phyloP scores from a whole-genome alignment of 495 filamentous ascomycete genomes.

The Neurospora sp. region DNA sequence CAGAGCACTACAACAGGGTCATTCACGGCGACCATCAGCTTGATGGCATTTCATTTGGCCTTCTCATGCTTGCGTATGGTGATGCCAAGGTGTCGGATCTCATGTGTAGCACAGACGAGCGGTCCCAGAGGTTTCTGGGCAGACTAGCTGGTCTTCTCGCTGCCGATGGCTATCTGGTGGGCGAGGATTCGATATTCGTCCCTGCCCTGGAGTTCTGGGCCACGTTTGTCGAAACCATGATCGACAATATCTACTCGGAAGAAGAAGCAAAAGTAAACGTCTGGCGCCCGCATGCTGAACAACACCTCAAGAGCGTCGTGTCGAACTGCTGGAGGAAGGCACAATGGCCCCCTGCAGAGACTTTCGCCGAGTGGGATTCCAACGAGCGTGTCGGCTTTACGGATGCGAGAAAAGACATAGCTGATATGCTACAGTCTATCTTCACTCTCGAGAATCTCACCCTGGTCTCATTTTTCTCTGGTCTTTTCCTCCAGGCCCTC shows the following conservation, averaged over 20 bases:
- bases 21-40: constrained; percentile 51
- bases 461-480: constrained; percentile 60
- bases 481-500: constrained; percentile 51
- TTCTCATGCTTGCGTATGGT: constrained; percentile 60
- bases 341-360: constrained; percentile 42
- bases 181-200: constrained; percentile 68
- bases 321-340: constrained; percentile 54
- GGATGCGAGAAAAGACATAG: constrained; percentile 70
- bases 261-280: constrained; percentile 5
- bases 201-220: constrained; percentile 81
- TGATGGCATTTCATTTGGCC: constrained; percentile 57
- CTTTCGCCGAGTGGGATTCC: constrained; percentile 56
- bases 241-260: constrained; percentile 29
- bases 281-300: constrained; percentile 27
- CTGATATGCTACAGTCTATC: constrained; percentile 67
- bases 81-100: constrained; percentile 48
- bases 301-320: constrained; percentile 44
- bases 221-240: constrained; percentile 49
- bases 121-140: constrained; percentile 37
- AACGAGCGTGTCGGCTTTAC: constrained; percentile 62
- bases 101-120: constrained; percentile 29
- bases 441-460: constrained; percentile 60
- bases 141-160: constrained; percentile 54
- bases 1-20: constrained; percentile 40
- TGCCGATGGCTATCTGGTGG: constrained; percentile 61